These are phyloP conservation scores for Naganishia antarctica DNA, from an alignment of 768 basidiomycete genomes.

Conservation along the genomic window DNA sequence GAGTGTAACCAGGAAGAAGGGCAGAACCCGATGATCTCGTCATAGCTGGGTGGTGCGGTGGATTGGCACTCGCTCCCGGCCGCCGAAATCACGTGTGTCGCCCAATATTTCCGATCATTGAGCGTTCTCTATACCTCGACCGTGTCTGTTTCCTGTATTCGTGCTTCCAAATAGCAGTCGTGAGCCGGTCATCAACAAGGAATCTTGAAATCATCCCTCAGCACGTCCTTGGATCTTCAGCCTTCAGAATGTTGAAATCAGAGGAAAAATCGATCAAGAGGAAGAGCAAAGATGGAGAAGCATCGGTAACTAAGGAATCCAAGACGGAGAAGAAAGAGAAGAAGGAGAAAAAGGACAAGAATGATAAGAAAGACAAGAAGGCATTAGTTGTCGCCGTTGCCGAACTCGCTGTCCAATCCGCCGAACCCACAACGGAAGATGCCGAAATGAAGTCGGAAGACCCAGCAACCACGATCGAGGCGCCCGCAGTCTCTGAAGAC, in stretches of 20 bases:
- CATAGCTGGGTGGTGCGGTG: background rate
- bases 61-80: background rate
- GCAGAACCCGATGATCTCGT: background rate
- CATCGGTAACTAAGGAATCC: background rate
- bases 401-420: background rate
- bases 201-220: too few relatives aligned
- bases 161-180: conserved; percentile 10
- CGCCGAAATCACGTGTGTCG: conserved; percentile 16
- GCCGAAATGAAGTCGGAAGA: conserved; percentile 12
- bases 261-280: conserved; percentile 18
- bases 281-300: conserved; percentile 23
- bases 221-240: background rate
- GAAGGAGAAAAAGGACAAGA: conserved; percentile 21
- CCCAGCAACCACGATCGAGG: background rate
- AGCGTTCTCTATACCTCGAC: conserved; percentile 21
- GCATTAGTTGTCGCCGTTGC: too few relatives aligned
- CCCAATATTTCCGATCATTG: conserved; percentile 7
- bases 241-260: background rate
- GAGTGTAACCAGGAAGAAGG: background rate
- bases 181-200: conserved; percentile 19
- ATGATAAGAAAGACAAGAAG: conserved; percentile 26
- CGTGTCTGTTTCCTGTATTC: conserved; percentile 18
- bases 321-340: conserved; percentile 2
- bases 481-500: background rate
- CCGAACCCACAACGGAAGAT: conserved; percentile 32